Evolutionary conservation across 2,329 filamentous ascomycete species (phyloP).

Genomic region (Exophiala mesophila): DNA sequence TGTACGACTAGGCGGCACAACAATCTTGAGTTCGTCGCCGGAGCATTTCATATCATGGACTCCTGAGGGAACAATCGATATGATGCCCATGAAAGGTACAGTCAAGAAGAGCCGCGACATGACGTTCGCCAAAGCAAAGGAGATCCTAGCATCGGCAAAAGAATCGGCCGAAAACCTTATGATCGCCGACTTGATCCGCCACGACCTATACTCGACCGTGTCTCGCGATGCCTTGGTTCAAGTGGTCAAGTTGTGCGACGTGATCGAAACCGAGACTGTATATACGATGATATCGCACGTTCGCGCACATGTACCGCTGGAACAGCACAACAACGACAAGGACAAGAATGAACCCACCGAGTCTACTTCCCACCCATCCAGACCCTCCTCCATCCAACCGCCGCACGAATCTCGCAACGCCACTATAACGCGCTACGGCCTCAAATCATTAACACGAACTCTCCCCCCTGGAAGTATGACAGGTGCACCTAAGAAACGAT

Average conservation of each 20-base stretch:
- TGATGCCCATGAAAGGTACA: conserved; percentile 95
- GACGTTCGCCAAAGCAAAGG: conserved; percentile 67
- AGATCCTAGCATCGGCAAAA: conserved; percentile 72
- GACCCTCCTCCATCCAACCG: no score
- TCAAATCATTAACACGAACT: conserved; percentile 61
- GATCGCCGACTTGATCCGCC: conserved; percentile 95
- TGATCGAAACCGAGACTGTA: conserved; percentile 87
- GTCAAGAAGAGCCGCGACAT: conserved; percentile 69
- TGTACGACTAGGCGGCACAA: conserved; percentile 63
- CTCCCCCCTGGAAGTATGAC: conserved; percentile 95
- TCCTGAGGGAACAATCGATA: conserved; percentile 49
- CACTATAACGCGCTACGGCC: conserved; percentile 31
- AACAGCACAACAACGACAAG: conserved; percentile 21
- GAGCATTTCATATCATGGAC: conserved; percentile 79
- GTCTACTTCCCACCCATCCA: no score
- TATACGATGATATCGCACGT: conserved; percentile 90
- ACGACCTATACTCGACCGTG: conserved; percentile 64
- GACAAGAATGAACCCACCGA: background rate
- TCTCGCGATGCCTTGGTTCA: conserved; percentile 44
- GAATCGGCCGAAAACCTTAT: conserved; percentile 95
- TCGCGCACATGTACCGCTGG: conserved; percentile 51
- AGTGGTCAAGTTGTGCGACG: conserved; percentile 73
- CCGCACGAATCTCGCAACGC: no score
- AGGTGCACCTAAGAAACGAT: conserved; percentile 88
- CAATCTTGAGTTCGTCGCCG: conserved; percentile 76